Conservation (phyloP, 2,329 filamentous ascomycete species). For the Alternaria panax region DNA sequence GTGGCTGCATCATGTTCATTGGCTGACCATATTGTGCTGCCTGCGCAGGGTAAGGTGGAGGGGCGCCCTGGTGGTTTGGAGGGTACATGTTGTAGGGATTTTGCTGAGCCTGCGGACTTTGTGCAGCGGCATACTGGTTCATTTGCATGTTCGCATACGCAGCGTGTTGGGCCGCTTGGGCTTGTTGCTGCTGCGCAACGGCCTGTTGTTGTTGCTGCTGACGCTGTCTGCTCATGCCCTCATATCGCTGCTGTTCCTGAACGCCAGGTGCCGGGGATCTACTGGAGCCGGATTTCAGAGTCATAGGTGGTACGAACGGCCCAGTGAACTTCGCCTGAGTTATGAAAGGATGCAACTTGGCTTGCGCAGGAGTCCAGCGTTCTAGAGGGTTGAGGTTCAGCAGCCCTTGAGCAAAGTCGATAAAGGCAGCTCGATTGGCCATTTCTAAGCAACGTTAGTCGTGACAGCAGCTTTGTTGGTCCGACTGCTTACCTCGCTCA, state of each 20-base stretch:
- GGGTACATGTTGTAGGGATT: constrained; percentile 85
- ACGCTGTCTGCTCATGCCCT: constrained; percentile 91
- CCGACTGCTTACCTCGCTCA: constrained; percentile 76
- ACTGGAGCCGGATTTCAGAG: constrained; percentile 83
- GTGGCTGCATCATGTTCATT: constrained; percentile 60
- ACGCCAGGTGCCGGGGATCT: constrained; percentile 92
- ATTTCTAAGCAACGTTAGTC: constrained; percentile 72
- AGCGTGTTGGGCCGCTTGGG: constrained; percentile 66
- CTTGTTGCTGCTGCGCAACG: constrained; percentile 63
- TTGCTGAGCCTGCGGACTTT: constrained; percentile 58
- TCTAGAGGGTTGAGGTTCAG: constrained; percentile 95
- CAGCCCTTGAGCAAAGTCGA: constrained; percentile 94
- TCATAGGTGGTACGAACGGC: constrained; percentile 96
- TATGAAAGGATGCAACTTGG: constrained; percentile 96
- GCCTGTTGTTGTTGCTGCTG: constrained; percentile 63
- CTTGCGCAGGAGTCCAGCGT: constrained; percentile 96
- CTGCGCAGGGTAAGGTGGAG: constrained; percentile 82
- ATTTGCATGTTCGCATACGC: constrained; percentile 71
- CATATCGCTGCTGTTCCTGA: constrained; percentile 94
- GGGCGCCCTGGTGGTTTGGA: constrained; percentile 70
- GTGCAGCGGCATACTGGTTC: constrained; percentile 58
- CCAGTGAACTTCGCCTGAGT: constrained; percentile 97
- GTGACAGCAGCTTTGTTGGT: background rate
- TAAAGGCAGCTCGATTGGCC: constrained; percentile 96
- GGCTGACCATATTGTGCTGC: constrained; percentile 61